These are phyloP conservation scores for Colletotrichum australisinense DNA, from an alignment of 2,329 filamentous ascomycete species.

Conservation along the genomic window DNA sequence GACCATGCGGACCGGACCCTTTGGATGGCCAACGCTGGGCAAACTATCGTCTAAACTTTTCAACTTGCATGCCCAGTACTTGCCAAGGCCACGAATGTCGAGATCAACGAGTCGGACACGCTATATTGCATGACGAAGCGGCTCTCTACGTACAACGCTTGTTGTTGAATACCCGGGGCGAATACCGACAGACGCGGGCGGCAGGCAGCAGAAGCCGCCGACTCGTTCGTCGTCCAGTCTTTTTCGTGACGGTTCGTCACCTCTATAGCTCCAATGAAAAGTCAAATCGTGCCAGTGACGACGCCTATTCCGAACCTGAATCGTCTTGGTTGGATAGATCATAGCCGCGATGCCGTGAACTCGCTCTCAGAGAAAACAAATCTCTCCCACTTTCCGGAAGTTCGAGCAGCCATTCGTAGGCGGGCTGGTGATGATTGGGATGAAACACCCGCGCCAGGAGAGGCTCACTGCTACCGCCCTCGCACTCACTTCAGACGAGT, in stretches of 20 bases:
- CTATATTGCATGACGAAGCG: neutral
- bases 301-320: neutral
- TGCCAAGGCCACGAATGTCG: constrained; percentile 13
- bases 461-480: constrained; percentile 4
- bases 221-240: neutral
- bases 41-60: constrained; percentile 13
- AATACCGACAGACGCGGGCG: neutral
- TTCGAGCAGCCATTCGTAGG: neutral
- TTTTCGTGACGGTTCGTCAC: neutral
- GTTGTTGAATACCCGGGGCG: neutral
- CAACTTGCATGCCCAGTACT: constrained; percentile 4
- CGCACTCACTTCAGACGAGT: constrained; percentile 28
- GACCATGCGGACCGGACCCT: neutral
- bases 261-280: neutral
- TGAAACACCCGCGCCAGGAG: constrained; percentile 18
- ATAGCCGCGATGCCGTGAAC: neutral
- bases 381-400: neutral
- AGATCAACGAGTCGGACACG: neutral
- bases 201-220: neutral
- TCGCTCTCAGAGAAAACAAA: neutral
- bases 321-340: neutral
- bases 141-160: neutral
- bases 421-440: constrained; percentile 7
- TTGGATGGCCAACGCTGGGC: neutral
- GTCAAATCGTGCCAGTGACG: neutral